Conservation (phyloP, 225 moss, liverwort and hornwort genomes). For the Sphagnum contortum region DNA sequence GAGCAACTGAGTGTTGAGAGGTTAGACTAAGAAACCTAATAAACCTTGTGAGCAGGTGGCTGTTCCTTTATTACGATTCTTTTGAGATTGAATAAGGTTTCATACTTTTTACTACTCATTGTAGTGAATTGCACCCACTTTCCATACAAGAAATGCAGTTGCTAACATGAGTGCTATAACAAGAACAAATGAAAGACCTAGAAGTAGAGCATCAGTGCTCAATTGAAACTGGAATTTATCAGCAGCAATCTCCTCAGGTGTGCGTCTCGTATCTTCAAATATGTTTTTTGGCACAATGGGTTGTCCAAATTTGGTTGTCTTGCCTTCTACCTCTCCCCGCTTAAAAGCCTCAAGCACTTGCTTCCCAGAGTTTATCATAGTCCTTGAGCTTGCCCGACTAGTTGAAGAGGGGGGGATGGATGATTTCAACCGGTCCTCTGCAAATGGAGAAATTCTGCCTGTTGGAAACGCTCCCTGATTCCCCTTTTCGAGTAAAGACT, state of each 20-base stretch:
- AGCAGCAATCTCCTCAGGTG: conserved; percentile 82
- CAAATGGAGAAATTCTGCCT: conserved; percentile 48
- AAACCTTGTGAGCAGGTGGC: no score
- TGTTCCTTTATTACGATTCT: no score
- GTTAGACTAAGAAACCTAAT: no score
- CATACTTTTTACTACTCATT: conserved; percentile 42
- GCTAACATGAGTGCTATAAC: conserved; percentile 73
- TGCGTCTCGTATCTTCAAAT: conserved; percentile 86
- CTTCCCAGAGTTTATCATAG: conserved; percentile 58
- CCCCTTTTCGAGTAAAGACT: conserved; percentile 42
- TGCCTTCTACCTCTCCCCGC: conserved; percentile 66
- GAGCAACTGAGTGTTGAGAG: no score
- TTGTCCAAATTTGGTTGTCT: conserved; percentile 89
- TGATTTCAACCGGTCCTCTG: conserved; percentile 54
- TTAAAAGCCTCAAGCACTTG: conserved; percentile 86
- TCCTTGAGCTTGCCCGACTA: conserved; percentile 48
- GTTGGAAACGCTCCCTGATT: conserved; percentile 41
- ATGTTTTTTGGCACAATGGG: conserved; percentile 82
- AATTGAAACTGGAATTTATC: conserved; percentile 76
- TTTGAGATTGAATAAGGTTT: no score
- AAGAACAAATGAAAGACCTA: conserved; percentile 62
- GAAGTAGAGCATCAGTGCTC: conserved; percentile 57
- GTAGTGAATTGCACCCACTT: conserved; percentile 90
- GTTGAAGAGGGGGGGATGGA: conserved; percentile 35
- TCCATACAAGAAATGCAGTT: conserved; percentile 89